Base-by-base conservation (phyloP, 2,329 filamentous ascomycete genomes). In the Neocatenulostroma microsporum region DNA sequence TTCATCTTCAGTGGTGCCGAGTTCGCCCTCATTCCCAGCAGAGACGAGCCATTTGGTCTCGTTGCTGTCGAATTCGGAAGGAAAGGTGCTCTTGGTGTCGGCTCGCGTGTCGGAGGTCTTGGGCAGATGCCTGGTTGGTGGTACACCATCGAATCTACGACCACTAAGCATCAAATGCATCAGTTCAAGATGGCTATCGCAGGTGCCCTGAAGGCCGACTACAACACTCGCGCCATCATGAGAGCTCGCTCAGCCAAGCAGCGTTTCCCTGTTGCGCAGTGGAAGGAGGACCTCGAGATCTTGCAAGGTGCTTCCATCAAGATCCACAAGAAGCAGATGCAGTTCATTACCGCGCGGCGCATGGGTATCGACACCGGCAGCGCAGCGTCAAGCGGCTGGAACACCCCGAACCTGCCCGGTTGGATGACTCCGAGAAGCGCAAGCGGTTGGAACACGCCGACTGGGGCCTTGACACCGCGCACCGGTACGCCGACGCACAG, bases 121-220 rank as follows among this genome's bases (percentile, higher is more conserved):
- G 76, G 78, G n/a, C 74, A 79, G 51, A 81, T 82, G 77, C 78
- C 78, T 14, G 78, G 78, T 17, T 81, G 77, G 72, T 82, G 78
- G 78, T 82, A 74, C 55, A 80, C 78, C 0, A 73, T 82, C 38
- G 78, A 82, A 54, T 79, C 75, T 0, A 76, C 70, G 5, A 74
- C 74, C 2, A 78, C 76, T 1, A 69, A 69, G 28, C 78, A 82
- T 60, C 60, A 80, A 28, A 63, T 81, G 36, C 70, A 74, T 30
- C 78, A 82, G 52, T 81, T 82, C 63, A 77, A 74, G 54, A 66
- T 69, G 45, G 74, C 78, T 10, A 80, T 82, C 43, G 62, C 73
- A n/a, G 68, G 68, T 34, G 78, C 78, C 2, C 55, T 82, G 36
- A 70, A 65, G 36, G 78, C 75, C 2, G 73, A 73, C 45, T 59